Evolutionary conservation across 768 basidiomycete genomes (phyloP).

Genomic region (Tubosaeta sp.): DNA sequence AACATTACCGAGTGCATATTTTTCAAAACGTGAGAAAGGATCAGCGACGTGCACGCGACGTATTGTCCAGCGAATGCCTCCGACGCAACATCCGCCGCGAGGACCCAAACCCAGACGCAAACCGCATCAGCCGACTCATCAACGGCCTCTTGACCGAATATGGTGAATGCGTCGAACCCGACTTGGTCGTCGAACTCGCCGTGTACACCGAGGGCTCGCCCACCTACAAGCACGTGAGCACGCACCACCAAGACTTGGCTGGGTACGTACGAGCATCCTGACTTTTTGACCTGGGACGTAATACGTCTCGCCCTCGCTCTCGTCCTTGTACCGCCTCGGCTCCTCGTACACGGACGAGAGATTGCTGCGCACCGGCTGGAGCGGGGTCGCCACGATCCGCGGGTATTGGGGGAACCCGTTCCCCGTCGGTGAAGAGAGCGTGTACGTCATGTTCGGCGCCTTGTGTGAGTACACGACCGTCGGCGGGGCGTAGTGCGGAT

Average conservation of each 20-base stretch:
- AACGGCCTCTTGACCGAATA: constrained; percentile 50
- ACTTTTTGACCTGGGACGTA: constrained; percentile 76
- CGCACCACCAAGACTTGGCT: not conserved
- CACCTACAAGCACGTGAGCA: constrained; percentile 10
- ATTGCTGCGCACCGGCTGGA: constrained; percentile 36
- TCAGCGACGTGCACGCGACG: constrained; percentile 22
- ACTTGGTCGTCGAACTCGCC: constrained; percentile 55
- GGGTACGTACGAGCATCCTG: constrained; percentile 61
- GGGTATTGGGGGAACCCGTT: constrained; percentile 37
- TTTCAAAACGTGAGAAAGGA: not conserved
- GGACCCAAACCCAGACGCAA: constrained; percentile 44
- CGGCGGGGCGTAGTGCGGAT: constrained; percentile 54
- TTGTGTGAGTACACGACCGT: constrained; percentile 50
- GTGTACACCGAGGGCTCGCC: constrained; percentile 51
- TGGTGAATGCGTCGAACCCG: constrained; percentile 45
- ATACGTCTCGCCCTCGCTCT: constrained; percentile 42
- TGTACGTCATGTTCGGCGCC: constrained; percentile 64
- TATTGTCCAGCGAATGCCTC: constrained; percentile 46
- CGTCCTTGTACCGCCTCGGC: constrained; percentile 16
- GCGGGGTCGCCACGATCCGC: constrained; percentile 39
- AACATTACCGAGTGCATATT: constrained; percentile 8
- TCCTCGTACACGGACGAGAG: constrained; percentile 39
- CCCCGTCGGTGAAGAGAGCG: constrained; percentile 57
- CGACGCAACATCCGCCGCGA: constrained; percentile 40
- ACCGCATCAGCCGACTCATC: constrained; percentile 56